Conservation (phyloP, 768 basidiomycete species). For the Kwoniella sp. region DNA sequence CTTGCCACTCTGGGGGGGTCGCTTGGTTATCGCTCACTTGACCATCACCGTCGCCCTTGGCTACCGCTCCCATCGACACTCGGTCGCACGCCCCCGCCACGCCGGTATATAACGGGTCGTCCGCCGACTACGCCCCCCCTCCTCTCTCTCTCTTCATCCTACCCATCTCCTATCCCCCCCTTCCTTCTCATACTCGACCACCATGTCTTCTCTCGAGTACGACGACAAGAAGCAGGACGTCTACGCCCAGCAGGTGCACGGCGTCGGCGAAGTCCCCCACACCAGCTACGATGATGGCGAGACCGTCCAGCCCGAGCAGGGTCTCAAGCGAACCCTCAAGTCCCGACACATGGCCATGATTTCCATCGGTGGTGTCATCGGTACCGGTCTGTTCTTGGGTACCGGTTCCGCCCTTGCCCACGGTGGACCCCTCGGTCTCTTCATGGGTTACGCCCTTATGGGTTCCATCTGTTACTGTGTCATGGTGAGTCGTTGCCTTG, state of each 20-base stretch:
- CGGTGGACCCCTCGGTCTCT: conserved; percentile 42
- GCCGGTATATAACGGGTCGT: too few relatives aligned
- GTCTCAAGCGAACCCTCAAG: conserved; percentile 26
- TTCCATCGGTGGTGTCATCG: conserved; percentile 33
- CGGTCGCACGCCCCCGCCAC: too few relatives aligned
- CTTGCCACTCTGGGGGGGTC: too few relatives aligned
- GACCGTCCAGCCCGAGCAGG: conserved; percentile 1
- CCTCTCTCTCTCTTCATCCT: background rate
- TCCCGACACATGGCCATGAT: conserved; percentile 31
- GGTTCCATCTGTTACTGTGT: conserved; percentile 52
- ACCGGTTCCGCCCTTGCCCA: conserved; percentile 49
- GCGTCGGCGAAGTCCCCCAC: background rate
- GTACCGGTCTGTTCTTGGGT: conserved; percentile 60
- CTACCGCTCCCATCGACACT: too few relatives aligned
- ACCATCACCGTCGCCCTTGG: too few relatives aligned
- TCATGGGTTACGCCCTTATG: conserved; percentile 35
- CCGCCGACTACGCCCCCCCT: too few relatives aligned
- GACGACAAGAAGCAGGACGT: conserved; percentile 17
- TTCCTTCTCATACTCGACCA: background rate
- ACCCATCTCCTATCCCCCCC: background rate
- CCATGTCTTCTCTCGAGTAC: conserved; percentile 14
- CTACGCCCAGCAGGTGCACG: conserved; percentile 11
- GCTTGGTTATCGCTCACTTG: too few relatives aligned
- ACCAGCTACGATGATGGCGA: background rate
- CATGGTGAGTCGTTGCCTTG: conserved; percentile 55